These are phyloP conservation scores for Apophysomyces variabilis DNA, from an alignment of 371 early-diverging fungal genomes.

Conservation along the genomic window DNA sequence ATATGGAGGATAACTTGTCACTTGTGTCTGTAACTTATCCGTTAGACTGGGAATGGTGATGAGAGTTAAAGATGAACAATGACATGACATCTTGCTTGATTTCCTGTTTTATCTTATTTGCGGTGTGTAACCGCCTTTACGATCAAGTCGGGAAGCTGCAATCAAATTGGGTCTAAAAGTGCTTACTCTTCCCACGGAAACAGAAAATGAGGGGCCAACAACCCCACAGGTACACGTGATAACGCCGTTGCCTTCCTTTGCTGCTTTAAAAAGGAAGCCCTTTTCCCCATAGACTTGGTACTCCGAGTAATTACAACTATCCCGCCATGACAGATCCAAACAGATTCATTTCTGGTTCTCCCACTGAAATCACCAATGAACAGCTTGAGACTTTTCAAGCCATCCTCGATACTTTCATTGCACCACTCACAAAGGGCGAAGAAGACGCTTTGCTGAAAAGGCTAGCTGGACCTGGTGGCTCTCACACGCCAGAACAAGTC, in stretches of 20 bases:
- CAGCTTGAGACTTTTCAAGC: constrained; percentile 48
- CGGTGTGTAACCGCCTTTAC: constrained; percentile 6
- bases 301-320: background rate
- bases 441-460: constrained; percentile 33
- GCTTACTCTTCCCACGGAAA: background rate
- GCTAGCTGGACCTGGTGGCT: constrained; percentile 10
- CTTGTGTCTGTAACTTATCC: no score
- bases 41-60: background rate
- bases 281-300: background rate
- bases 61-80: background rate
- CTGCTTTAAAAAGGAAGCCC: background rate
- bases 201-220: background rate
- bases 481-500: constrained; percentile 16
- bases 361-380: constrained; percentile 30
- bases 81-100: background rate
- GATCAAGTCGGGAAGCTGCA: constrained; percentile 1
- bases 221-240: constrained; percentile 2
- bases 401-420: constrained; percentile 52
- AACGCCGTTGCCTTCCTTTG: background rate
- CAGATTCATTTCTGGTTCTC: background rate
- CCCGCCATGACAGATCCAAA: constrained; percentile 1
- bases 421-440: constrained; percentile 39
- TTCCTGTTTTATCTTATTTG: constrained; percentile 9
- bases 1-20: no score
- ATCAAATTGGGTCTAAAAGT: background rate